Conservation (phyloP, 2,329 filamentous ascomycete genomes). For the Metarhizium guizhouense region DNA sequence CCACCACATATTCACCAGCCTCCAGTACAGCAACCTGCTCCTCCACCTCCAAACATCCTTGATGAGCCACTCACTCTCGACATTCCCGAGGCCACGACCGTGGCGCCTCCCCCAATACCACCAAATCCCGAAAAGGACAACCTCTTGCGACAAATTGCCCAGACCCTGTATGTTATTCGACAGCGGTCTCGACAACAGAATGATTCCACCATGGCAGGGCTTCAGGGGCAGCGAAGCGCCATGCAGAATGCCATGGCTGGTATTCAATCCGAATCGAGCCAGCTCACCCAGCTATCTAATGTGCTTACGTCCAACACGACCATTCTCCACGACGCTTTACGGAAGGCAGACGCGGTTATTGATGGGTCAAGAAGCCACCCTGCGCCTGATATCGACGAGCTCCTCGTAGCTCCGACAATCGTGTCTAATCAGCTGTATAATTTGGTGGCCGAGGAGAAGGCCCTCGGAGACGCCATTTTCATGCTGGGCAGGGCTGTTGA, state of each 20-base stretch:
- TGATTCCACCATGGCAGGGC: constrained; percentile 61
- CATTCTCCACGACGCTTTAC: constrained; percentile 68
- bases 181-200: constrained; percentile 64
- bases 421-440: constrained; percentile 90
- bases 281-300: constrained; percentile 61
- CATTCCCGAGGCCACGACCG: constrained; percentile 37
- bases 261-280: constrained; percentile 64
- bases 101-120: constrained; percentile 75
- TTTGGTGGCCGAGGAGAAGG: constrained; percentile 79
- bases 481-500: constrained; percentile 69
- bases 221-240: constrained; percentile 71
- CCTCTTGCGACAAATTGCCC: constrained; percentile 67
- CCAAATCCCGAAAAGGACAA: constrained; percentile 94
- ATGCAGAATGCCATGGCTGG: constrained; percentile 60
- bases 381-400: constrained; percentile 74
- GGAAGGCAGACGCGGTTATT: constrained; percentile 71
- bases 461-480: constrained; percentile 79
- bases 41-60: constrained; percentile 41
- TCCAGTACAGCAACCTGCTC: constrained; percentile 12
- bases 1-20: constrained; percentile 6
- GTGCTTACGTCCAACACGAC: constrained; percentile 68
- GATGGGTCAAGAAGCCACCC: constrained; percentile 58
- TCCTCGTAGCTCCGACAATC: constrained; percentile 87
- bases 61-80: constrained; percentile 47
- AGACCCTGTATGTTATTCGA: constrained; percentile 59